Conservation (phyloP, 805 yeast genomes). For the Komagataella pseudopastoris region DNA sequence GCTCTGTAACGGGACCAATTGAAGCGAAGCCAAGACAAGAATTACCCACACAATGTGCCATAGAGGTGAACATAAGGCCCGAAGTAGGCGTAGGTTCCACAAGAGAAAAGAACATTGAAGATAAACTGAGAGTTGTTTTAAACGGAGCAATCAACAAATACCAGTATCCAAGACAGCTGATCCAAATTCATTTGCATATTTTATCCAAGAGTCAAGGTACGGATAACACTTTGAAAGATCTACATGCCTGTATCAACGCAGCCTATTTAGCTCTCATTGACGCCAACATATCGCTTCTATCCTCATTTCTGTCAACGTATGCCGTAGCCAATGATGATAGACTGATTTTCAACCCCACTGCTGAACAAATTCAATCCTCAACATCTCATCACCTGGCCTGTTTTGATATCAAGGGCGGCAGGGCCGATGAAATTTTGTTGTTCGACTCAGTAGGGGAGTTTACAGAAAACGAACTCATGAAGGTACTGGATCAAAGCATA, state of each 20-base stretch:
- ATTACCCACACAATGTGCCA: conserved; percentile 59
- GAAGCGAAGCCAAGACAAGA: conserved; percentile 80
- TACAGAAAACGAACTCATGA: conserved; percentile 37
- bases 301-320: conserved; percentile 49
- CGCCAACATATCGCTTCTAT: conserved; percentile 57
- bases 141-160: conserved; percentile 45
- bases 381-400: conserved; percentile 56
- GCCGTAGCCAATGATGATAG: conserved; percentile 18
- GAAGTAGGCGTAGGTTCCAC: conserved; percentile 59
- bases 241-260: conserved; percentile 63
- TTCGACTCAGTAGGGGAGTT: conserved; percentile 67
- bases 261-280: conserved; percentile 64
- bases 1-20: conserved; percentile 83
- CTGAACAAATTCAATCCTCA: conserved; percentile 25
- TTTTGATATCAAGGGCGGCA: conserved; percentile 36
- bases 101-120: conserved; percentile 67
- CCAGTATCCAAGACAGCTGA: conserved; percentile 66
- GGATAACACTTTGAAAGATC: conserved; percentile 28
- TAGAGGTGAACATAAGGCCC: conserved; percentile 74
- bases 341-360: conserved; percentile 29
- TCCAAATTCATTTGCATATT: conserved; percentile 57
- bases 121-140: conserved; percentile 48
- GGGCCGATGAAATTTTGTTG: conserved; percentile 42
- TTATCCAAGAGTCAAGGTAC: conserved; percentile 36
- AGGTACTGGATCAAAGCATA: conserved; percentile 38